These are phyloP conservation scores for Petasospora rhodanensis DNA, from an alignment of 1,139 yeast genomes.

Conservation along the genomic window DNA sequence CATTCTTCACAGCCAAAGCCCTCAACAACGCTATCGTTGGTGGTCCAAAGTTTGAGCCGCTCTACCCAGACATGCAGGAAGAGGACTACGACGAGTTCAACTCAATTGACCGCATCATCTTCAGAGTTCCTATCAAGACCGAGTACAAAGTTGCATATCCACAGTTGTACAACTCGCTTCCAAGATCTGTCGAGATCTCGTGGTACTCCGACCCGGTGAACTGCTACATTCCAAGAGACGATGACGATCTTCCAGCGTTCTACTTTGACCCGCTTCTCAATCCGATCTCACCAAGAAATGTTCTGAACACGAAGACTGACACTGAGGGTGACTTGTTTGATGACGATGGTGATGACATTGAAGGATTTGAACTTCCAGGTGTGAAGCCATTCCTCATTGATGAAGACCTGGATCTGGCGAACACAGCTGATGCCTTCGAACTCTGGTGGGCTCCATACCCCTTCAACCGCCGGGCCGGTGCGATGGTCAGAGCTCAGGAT, in stretches of 20 bases:
- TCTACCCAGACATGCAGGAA: conserved; percentile 64
- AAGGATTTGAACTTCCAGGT: conserved; percentile 35
- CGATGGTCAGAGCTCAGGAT: conserved; percentile 80
- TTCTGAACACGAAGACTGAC: conserved; percentile 22
- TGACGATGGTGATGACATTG: conserved; percentile 32
- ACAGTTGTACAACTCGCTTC: conserved; percentile 74
- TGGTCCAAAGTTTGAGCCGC: conserved; percentile 93
- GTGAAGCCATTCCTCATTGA: conserved; percentile 47
- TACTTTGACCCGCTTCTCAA: conserved; percentile 49
- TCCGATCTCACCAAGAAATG: conserved; percentile 46
- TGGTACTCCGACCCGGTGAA: conserved; percentile 61
- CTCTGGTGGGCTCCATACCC: conserved; percentile 84
- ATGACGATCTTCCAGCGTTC: conserved; percentile 53
- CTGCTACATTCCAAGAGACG: conserved; percentile 43
- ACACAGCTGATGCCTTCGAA: conserved; percentile 55
- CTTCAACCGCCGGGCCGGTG: conserved; percentile 69
- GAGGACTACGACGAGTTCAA: conserved; percentile 87
- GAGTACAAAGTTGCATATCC: conserved; percentile 89
- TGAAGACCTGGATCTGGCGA: conserved; percentile 40
- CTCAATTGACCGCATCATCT: conserved; percentile 79
- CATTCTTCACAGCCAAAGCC: conserved; percentile 88
- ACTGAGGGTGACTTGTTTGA: conserved; percentile 24
- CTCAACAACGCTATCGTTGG: conserved; percentile 85
- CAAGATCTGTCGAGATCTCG: conserved; percentile 55
- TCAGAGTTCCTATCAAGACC: conserved; percentile 69